Base-by-base conservation (phyloP, 805 yeast species). In the Scheffersomyces stipitis region DNA sequence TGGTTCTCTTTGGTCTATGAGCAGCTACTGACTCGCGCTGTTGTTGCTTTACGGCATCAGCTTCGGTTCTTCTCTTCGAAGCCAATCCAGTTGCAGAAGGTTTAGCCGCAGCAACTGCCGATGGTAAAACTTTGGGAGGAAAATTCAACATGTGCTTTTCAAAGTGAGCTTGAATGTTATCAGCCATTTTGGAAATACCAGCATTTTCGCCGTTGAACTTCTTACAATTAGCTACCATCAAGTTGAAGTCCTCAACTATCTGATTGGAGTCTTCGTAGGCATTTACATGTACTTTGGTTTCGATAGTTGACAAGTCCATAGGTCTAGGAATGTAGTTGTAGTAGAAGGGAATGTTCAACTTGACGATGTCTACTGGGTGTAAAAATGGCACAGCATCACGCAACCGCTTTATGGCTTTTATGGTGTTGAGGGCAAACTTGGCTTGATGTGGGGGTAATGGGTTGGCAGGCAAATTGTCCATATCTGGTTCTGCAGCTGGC, bases 271-370 rank as follows among this genome's bases (percentile, higher is more conserved):
- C 71, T 45, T 75, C 83, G 62, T 90, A 93, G 2, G 87, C 90
- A 53, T 80, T 78, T 5, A 61, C 78, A 28, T 57, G 70, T 27
- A 90, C 64, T 62, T 90, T 91, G 51, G 76, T 78, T 62, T 93
- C 99, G 46, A 93, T 86, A 1, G 97, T 88, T 3, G 90, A 76
- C 23, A 93, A 69, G 60, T 91, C 98, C 97, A 93, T 93, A 27
- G 99, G 99, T 52, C 83, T 72, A 46, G 77, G 73, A 52, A 93
- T 80, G 53, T 78, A 80, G 51, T 88, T 89, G 60, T 83, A 87
- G 60, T 93, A 93, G 45, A 85, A 80, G 3, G 99, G 99, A 38
- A 93, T 86, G 53, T 90, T 88, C 43, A 88, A 76, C 56, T 86
- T 88, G 33, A 84, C 82, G 3, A 78, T 85, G 59, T 93, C 98